Evolutionary conservation across 2,329 filamentous ascomycete genomes (phyloP), one percentile per base, ranked within the genome.

Genomic region (Epicoccum nigrum): DNA sequence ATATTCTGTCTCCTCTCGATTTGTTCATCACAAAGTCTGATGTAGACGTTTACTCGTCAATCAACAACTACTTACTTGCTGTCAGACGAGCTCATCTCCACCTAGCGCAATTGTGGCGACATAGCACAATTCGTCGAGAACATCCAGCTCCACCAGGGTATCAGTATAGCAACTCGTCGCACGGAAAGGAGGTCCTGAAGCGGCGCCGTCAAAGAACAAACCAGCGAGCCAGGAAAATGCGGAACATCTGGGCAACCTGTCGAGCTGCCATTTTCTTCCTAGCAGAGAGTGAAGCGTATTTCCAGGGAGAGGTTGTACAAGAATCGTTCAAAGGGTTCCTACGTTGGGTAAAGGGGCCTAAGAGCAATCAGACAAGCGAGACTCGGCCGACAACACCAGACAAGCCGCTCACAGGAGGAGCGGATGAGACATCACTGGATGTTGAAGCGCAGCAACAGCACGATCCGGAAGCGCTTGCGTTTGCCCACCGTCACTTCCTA

Each of bases 221-320:
- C 20, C 69, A 77, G 13, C 82, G 93, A 15, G 81, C 83, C 4
- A 79, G 81, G 27, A 81, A 83, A 0, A 88, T 96, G 81, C 85
- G 94, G 13, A 88, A 86, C 56, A 83, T 93, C 1, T 99, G 94
- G 94, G 93, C 92, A 0, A 95, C 90, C 0, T 88, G 89, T 61
- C 92, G 89, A 65, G 89, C 92, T 2, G 88, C 90, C 1, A 84
- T 96, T 4, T 97, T 96, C 75, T 89, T 97, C 61, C 79, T 97
- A 3, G 90, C 89, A 0, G 92, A 97, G 69, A 87, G 90, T 12
- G 89, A 93, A 60, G 86, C 86, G 3, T 97, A 96, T 64, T 85
- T 97, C 35, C 93, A 97, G 71, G 90, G 89, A 1, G 92, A 96
- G 67, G 87, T 97, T 6, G 87, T 97, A 12, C 84, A 86, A 53